Evolutionary conservation across 805 yeast genomes (phyloP), one percentile per base, ranked within the genome.

Genomic region (Wickerhamiella siamensis): DNA sequence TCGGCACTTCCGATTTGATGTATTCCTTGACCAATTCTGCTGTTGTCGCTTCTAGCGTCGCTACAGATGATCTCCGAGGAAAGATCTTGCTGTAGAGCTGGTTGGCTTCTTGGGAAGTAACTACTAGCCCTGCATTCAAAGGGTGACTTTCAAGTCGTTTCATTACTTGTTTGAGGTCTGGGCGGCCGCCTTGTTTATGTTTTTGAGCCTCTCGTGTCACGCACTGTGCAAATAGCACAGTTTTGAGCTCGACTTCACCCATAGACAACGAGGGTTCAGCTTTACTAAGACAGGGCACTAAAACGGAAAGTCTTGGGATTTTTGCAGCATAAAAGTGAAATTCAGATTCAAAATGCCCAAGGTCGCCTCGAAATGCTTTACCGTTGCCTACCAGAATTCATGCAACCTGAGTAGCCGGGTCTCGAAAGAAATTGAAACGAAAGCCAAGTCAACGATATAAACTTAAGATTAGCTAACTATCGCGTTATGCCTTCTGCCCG

Each of bases 151-250:
- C 19, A 5, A 36, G 16, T 20, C 31, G 38, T 26, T 4, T 4
- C 21, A 24, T 24, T 6, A 36, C 38, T 16, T 24, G 15, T 4
- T n/a, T 17, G 19, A 36, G n/a, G 15, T 36, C 38, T 3, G 38
- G 38, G 4, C 38, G 4, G 37, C 37, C 37, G 5, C 37, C 31
- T n/a, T 22, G 21, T 22, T 36, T 36, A 14, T 18, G n/a, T 26
- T 36, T 22, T 24, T 36, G 31, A 8, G 18, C n/a, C n/a, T 22
- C 38, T 3, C 31, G 29, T 9, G 22, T 20, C 6, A 24, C 31
- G 33, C 24, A 16, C n/a, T 36, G 38, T 4, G 38, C 38, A 24
- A 36, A 36, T 26, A 36, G 12, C 12, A 36, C 20, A 8, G 38
- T 16, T n/a, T 26, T 24, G 15, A 36, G 21, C 12, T 36, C 38